phyloP scores from a whole-genome alignment of 768 basidiomycete genomes.

The Tulasnella sp. region DNA sequence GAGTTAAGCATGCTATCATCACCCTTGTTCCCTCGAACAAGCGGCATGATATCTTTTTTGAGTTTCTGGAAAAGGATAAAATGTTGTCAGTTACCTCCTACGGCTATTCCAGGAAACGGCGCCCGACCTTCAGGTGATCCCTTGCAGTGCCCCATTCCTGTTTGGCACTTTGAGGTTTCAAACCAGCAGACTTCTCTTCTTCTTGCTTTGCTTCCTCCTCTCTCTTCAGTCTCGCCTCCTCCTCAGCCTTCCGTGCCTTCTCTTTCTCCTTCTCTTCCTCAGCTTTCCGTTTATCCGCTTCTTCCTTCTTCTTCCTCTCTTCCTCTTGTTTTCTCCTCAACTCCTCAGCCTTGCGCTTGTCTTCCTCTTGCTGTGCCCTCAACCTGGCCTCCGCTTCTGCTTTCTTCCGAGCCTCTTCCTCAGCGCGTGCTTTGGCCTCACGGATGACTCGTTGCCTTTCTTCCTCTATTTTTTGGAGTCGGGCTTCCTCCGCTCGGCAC shows the following conservation, averaged over 20 bases:
- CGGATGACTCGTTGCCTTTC: conserved; percentile 13
- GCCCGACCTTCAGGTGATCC: conserved; percentile 56
- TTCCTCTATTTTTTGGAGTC: conserved; percentile 18
- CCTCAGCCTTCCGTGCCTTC: conserved; percentile 45
- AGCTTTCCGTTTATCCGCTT: conserved; percentile 45
- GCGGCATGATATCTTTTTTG: conserved; percentile 44
- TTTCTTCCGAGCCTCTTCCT: conserved; percentile 12
- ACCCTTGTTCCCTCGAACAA: conserved; percentile 61
- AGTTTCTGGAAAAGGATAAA: conserved; percentile 29
- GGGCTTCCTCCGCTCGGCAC: conserved; percentile 33
- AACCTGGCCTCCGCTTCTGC: conserved; percentile 17
- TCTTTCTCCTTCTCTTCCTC: conserved; percentile 51
- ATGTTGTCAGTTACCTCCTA: not conserved
- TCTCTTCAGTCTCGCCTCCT: conserved; percentile 49
- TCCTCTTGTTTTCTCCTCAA: conserved; percentile 53
- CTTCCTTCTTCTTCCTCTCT: conserved; percentile 41
- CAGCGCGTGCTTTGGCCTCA: not conserved
- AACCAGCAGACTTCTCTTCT: conserved; percentile 48
- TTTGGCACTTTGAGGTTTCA: conserved; percentile 52
- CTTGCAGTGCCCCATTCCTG: conserved; percentile 70
- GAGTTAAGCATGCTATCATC: conserved; percentile 54
- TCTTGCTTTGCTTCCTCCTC: conserved; percentile 35
- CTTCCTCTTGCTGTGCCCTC: conserved; percentile 51
- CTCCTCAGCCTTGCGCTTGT: conserved; percentile 53
- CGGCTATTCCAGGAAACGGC: not conserved